Conservation (phyloP, 2,329 filamentous ascomycete genomes). For the Calonectria honghensis region DNA sequence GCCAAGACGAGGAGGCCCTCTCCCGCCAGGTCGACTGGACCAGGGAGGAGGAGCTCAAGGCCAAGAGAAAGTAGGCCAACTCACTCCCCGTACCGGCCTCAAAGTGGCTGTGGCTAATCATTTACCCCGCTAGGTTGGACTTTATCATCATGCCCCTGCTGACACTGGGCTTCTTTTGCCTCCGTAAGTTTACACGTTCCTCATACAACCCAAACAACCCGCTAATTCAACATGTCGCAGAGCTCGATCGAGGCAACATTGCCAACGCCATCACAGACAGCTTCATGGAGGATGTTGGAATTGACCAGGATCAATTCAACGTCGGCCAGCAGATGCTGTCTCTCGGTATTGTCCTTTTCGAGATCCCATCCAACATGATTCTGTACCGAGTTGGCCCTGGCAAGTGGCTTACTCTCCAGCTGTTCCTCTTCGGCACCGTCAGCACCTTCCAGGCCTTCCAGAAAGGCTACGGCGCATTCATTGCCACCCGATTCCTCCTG, state of each 20-base stretch:
- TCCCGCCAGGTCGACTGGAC: constrained; percentile 58
- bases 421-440: constrained; percentile 72
- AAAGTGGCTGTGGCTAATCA: constrained; percentile 9
- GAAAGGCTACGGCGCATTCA: constrained; percentile 66
- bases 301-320: constrained; percentile 72
- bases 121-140: constrained; percentile 57
- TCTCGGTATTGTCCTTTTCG: constrained; percentile 68
- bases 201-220: background rate
- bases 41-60: constrained; percentile 59
- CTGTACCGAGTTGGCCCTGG: constrained; percentile 63
- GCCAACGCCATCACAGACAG: constrained; percentile 69
- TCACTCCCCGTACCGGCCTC: background rate
- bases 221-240: constrained; percentile 44
- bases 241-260: constrained; percentile 66
- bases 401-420: constrained; percentile 72
- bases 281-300: constrained; percentile 69
- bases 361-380: constrained; percentile 63
- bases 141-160: constrained; percentile 65
- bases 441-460: constrained; percentile 74
- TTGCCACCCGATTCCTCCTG: constrained; percentile 70
- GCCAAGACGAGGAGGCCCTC: constrained; percentile 58
- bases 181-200: constrained; percentile 58
- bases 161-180: constrained; percentile 65
- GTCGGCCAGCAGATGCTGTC: constrained; percentile 71
- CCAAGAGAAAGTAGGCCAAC: constrained; percentile 61